These are phyloP conservation scores for Botrytis hyacinthi DNA, from an alignment of 2,329 filamentous ascomycete species.

Conservation along the genomic window DNA sequence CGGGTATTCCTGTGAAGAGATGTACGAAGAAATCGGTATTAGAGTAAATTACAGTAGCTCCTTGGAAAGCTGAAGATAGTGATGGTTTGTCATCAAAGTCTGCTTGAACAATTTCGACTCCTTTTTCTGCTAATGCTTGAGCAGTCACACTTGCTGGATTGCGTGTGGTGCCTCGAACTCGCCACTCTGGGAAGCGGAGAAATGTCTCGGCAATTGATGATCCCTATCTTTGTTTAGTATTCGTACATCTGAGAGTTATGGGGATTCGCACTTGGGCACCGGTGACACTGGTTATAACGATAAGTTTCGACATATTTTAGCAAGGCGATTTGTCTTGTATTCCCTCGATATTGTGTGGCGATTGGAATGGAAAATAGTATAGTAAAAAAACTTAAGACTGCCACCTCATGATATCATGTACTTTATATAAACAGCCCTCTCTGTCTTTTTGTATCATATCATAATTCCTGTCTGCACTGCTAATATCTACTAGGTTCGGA, in stretches of 20 bases:
- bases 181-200: conserved; percentile 8
- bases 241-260: background rate
- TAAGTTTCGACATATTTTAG: background rate
- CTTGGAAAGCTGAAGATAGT: conserved; percentile 43
- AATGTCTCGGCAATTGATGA: conserved; percentile 2
- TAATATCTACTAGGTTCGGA: background rate
- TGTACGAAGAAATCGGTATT: conserved; percentile 48
- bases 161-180: conserved; percentile 49
- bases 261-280: background rate
- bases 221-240: background rate
- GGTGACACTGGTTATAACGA: conserved; percentile 4
- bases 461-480: background rate
- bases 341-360: background rate
- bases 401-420: no score
- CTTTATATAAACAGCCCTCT: background rate
- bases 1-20: background rate
- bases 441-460: background rate
- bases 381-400: background rate
- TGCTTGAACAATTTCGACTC: conserved; percentile 45
- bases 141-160: conserved; percentile 42
- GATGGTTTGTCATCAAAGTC: conserved; percentile 44
- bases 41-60: conserved; percentile 51
- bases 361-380: background rate
- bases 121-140: conserved; percentile 40
- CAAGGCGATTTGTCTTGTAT: background rate